Conservation (phyloP, 2,329 filamentous ascomycete species). For the Fusarium sp. region DNA sequence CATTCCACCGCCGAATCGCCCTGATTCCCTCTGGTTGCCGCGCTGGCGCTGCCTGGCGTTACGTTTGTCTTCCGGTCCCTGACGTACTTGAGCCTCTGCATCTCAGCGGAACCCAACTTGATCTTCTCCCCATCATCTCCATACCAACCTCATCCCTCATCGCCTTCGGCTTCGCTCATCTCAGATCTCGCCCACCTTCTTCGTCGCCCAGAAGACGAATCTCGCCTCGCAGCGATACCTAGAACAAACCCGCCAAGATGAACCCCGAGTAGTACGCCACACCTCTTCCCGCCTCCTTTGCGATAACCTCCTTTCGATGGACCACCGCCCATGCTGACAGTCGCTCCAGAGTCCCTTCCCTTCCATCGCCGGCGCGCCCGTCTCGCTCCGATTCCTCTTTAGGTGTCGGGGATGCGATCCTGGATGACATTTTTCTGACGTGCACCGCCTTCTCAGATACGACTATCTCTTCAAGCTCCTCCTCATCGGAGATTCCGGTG, state of each 20-base stretch:
- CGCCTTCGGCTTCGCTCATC: slow-evolving; percentile 18
- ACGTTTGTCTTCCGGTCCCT: slow-evolving; percentile 47
- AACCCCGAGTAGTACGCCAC: slow-evolving; percentile 90
- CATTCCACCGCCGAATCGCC: slow-evolving; percentile 32
- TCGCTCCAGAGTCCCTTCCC: slow-evolving; percentile 41
- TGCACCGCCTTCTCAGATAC: slow-evolving; percentile 75
- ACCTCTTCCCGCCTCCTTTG: slow-evolving; percentile 40
- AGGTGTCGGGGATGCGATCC: slow-evolving; percentile 18
- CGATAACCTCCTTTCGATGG: slow-evolving; percentile 47
- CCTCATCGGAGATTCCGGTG: slow-evolving; percentile 99
- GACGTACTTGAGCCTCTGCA: slow-evolving; percentile 50
- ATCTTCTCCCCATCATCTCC: slow-evolving; percentile 44
- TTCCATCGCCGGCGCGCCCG: slow-evolving; percentile 14
- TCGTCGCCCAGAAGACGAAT: slow-evolving; percentile 11
- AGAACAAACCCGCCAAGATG: slow-evolving; percentile 69
- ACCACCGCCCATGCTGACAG: slow-evolving; percentile 40
- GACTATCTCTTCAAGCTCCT: slow-evolving; percentile 99
- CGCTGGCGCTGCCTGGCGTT: slow-evolving; percentile 46
- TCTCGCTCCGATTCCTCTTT: not conserved
- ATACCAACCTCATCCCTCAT: slow-evolving; percentile 31
- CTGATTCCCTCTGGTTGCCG: slow-evolving; percentile 27
- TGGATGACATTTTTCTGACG: slow-evolving; percentile 41
- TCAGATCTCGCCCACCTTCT: slow-evolving; percentile 6
- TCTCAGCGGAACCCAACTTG: slow-evolving; percentile 42
- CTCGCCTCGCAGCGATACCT: slow-evolving; percentile 19